Percentiles rank a stretch among this genome's conserved stretches.
phyloP scores from a whole-genome alignment of 2,329 filamentous ascomycete species.

The Aspergillus pseudoviridinutans region DNA sequence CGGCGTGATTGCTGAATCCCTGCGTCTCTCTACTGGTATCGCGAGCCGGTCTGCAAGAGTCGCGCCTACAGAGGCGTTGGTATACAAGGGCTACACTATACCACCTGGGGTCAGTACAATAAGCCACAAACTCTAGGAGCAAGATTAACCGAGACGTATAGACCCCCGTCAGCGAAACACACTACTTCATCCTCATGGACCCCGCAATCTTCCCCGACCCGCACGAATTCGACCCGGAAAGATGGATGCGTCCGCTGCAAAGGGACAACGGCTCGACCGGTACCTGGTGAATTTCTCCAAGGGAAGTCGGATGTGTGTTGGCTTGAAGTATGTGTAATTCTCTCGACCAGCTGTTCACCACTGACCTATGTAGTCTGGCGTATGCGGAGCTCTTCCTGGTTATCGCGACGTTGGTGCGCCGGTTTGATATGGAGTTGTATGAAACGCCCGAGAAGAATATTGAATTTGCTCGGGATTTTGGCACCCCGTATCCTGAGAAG shows the following conservation, averaged over 20 bases:
- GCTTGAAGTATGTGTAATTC: conserved; percentile 19
- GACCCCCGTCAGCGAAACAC: conserved; percentile 16
- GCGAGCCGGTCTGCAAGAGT: conserved; percentile 25
- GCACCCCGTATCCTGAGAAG: conserved; percentile 4
- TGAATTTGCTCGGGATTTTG: conserved; percentile 4
- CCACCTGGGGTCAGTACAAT: conserved; percentile 23
- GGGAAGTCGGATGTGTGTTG: conserved; percentile 22
- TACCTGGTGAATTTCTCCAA: conserved; percentile 24
- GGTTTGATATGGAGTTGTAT: conserved; percentile 3
- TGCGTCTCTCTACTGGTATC: conserved; percentile 42
- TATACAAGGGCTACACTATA: conserved; percentile 29
- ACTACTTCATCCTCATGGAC: conserved; percentile 20
- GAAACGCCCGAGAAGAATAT: conserved; percentile 4
- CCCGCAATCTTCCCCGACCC: conserved; percentile 22
- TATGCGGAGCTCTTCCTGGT: conserved; percentile 6
- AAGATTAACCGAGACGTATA: neutral
- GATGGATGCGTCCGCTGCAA: conserved; percentile 19
- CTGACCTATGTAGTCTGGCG: conserved; percentile 11
- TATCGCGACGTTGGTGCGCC: conserved; percentile 1
- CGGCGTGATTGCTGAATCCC: conserved; percentile 19
- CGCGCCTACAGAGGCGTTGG: conserved; percentile 21
- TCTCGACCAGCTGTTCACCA: neutral
- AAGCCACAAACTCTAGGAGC: neutral
- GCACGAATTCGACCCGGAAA: conserved; percentile 21
- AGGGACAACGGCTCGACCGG: conserved; percentile 15